Evolutionary conservation across 73 alveolate species (phyloP), one percentile per base, ranked within the genome.

Genomic region (Tetrahymena malaccensis): DNA sequence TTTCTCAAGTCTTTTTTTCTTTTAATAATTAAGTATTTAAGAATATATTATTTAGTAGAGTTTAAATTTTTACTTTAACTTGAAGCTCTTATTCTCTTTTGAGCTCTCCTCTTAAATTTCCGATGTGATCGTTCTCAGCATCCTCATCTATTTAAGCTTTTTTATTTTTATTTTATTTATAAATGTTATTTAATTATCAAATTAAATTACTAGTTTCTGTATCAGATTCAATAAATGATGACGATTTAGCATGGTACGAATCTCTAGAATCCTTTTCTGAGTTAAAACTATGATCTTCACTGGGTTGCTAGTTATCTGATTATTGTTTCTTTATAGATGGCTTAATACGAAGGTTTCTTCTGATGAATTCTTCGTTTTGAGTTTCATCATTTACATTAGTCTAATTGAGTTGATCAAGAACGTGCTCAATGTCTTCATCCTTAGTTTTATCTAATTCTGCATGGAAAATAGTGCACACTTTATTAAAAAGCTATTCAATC

Each of bases 321-420:
- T 40, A 17, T 95, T 89, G 83, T 55, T 95, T 70, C 31, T n/a
- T 70, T 31, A 70, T 70, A n/a, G 35, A 85, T 85, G 56, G 94
- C 38, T 95, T 95, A 44, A 95, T 85, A 85, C 97, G 93, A 89
- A 95, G 94, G 34, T 95, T 95, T 35, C 94, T 95, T 93, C 85
- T 89, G 10, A 50, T 57, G 84, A 85, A 95, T 50, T 95, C 97
- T 55, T 95, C 97, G 27, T 89, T 43, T 50, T 37, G 50, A 34
- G 95, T 89, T 70, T 95, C 97, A 50, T 95, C 85, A 35, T 94
- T 85, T 34, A 95, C 93, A 85, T 85, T 34, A 21, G 94, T 55
- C 35, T 83, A 50, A 22, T 95, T 89, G 4, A 95, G 84, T 95
- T 95, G 43, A 10, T 83, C 94, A 25, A 95, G 83, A 10, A 85